Percentiles rank a stretch among this genome's conserved stretches.
phyloP scores from a whole-genome alignment of 2,329 filamentous ascomycete species.

The Biscogniauxia sp. region DNA sequence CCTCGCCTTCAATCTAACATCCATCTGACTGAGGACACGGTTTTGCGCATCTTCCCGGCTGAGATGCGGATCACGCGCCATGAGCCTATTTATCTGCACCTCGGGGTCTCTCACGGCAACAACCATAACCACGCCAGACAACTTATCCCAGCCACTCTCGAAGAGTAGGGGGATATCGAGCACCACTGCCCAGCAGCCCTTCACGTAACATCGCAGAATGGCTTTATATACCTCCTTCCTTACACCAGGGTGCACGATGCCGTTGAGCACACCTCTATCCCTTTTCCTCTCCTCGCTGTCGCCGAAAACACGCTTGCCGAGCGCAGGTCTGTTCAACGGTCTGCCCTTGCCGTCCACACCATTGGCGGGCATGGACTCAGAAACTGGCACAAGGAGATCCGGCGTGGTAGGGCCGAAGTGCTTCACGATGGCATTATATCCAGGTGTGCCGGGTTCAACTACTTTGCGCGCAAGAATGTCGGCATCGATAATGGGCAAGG shows the following conservation, averaged over 20 bases:
- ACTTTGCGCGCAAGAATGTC: constrained; percentile 90
- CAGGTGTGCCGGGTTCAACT: constrained; percentile 85
- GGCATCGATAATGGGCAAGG: constrained; percentile 88
- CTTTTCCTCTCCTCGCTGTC: constrained; percentile 64
- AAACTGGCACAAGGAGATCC: constrained; percentile 70
- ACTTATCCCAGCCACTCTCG: constrained; percentile 79
- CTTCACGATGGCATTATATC: constrained; percentile 77
- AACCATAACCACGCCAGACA: constrained; percentile 83
- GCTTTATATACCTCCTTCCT: constrained; percentile 75
- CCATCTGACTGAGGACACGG: constrained; percentile 80
- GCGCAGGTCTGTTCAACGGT: constrained; percentile 79
- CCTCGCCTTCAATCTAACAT: constrained; percentile 79
- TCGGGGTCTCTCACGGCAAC: constrained; percentile 78
- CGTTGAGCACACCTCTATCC: constrained; percentile 77
- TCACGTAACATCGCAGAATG: constrained; percentile 70
- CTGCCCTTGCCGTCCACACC: constrained; percentile 62
- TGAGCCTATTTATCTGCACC: constrained; percentile 78
- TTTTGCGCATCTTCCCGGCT: constrained; percentile 84
- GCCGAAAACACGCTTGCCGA: constrained; percentile 86
- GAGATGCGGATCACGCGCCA: constrained; percentile 73
- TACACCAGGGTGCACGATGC: constrained; percentile 91
- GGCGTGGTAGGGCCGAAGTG: constrained; percentile 82
- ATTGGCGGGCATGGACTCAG: constrained; percentile 48
- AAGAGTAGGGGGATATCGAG: constrained; percentile 91
- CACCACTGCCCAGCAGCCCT: constrained; percentile 83